Evolutionary conservation across 2,329 filamentous ascomycete genomes (phyloP).

Genomic region (Neopestalotiopsis sp.): DNA sequence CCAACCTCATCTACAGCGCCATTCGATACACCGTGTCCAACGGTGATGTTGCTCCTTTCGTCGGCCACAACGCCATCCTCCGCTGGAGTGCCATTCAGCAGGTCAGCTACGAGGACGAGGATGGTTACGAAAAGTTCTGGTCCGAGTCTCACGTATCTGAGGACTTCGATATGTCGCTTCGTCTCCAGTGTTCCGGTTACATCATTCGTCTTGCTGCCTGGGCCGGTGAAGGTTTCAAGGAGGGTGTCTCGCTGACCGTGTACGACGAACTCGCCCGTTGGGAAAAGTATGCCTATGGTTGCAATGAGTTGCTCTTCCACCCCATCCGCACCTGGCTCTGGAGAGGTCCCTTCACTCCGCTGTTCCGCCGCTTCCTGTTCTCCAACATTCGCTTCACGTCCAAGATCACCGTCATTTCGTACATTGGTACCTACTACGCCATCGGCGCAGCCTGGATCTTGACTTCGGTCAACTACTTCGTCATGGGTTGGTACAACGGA

Average conservation of each 20-base stretch:
- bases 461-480: conserved; percentile 72
- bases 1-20: conserved; percentile 76
- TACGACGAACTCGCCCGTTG: conserved; percentile 75
- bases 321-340: conserved; percentile 67
- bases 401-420: conserved; percentile 72
- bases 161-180: conserved; percentile 78
- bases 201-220: conserved; percentile 73
- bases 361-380: conserved; percentile 66
- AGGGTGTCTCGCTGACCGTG: conserved; percentile 75
- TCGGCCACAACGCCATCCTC: conserved; percentile 79
- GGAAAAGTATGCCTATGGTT: conserved; percentile 78
- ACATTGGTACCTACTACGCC: conserved; percentile 68
- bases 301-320: conserved; percentile 74
- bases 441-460: conserved; percentile 72
- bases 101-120: conserved; percentile 60
- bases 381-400: conserved; percentile 68
- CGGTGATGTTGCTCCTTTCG: conserved; percentile 77
- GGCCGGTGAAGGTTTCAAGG: conserved; percentile 73
- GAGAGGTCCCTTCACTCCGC: conserved; percentile 67
- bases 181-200: conserved; percentile 72
- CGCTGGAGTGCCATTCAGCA: conserved; percentile 71
- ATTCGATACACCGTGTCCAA: conserved; percentile 74
- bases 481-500: conserved; percentile 74
- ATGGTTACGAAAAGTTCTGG: conserved; percentile 72
- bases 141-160: conserved; percentile 79